Evolutionary conservation across 768 basidiomycete genomes (phyloP).

Genomic region (Gyrodon lividus): DNA sequence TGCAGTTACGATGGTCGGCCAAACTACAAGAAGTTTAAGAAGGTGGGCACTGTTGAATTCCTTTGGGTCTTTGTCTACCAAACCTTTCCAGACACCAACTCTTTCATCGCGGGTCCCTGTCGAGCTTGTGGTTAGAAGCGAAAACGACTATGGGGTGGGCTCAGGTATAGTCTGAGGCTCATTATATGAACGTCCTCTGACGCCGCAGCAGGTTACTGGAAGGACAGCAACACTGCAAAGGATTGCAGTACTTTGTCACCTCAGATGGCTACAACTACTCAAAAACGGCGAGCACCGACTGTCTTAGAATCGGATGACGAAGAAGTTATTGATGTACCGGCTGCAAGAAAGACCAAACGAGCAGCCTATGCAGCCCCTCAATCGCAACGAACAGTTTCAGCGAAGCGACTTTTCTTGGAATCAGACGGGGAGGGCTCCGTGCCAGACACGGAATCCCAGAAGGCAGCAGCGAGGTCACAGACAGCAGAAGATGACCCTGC

Average conservation of each 20-base stretch:
- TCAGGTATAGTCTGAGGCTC: constrained; percentile 38
- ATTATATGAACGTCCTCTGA: constrained; percentile 3
- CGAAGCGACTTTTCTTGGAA: constrained; percentile 50
- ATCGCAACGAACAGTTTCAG: constrained; percentile 24
- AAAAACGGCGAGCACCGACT: constrained; percentile 28
- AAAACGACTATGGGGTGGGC: constrained; percentile 56
- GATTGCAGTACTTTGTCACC: constrained; percentile 15
- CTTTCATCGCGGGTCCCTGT: constrained; percentile 36
- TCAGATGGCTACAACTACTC: constrained; percentile 13
- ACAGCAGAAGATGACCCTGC: constrained; percentile 4
- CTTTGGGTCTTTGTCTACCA: constrained; percentile 24
- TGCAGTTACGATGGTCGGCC: constrained; percentile 43
- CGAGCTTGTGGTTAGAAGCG: constrained; percentile 50
- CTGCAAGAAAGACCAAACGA: constrained; percentile 13
- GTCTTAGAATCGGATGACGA: constrained; percentile 45
- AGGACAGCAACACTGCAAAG: constrained; percentile 31
- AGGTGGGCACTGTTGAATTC: constrained; percentile 39
- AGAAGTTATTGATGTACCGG: constrained; percentile 14
- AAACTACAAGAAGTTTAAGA: constrained; percentile 80
- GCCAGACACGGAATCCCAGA: background rate
- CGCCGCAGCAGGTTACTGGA: constrained; percentile 54
- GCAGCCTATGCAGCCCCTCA: constrained; percentile 23
- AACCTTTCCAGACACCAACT: constrained; percentile 26
- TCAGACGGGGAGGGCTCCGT: constrained; percentile 42
- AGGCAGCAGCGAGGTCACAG: background rate